These are phyloP conservation scores for Phytophthora sansomeana DNA, from an alignment of 352 stramenopile genomes.

Conservation along the genomic window DNA sequence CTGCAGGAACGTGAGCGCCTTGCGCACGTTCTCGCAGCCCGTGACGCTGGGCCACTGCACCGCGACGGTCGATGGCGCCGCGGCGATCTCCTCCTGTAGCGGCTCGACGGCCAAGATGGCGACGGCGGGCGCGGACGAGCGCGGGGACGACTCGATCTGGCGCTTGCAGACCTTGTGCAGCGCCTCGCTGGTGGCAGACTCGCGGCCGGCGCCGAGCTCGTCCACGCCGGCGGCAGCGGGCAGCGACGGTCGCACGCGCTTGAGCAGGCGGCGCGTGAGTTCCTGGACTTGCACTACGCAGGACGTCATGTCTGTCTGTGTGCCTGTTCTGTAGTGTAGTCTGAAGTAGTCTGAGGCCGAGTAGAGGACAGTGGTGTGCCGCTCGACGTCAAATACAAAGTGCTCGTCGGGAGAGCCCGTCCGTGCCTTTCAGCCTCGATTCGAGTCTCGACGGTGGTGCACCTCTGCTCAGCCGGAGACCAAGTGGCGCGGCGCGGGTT, in stretches of 20 bases:
- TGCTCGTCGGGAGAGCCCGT: slow-evolving; percentile 28
- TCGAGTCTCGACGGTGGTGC: slow-evolving; percentile 15
- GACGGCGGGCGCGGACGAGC: slow-evolving; percentile 26
- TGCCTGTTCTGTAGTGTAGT: slow-evolving; percentile 9
- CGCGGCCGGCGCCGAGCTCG: slow-evolving; percentile 14
- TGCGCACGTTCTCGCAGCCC: slow-evolving; percentile 69
- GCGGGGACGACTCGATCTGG: slow-evolving; percentile 57
- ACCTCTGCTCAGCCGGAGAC: slow-evolving; percentile 32
- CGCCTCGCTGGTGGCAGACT: slow-evolving; percentile 51
- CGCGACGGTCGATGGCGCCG: neutral
- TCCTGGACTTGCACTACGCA: slow-evolving; percentile 57
- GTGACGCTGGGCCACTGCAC: slow-evolving; percentile 54
- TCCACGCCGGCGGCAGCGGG: slow-evolving; percentile 23
- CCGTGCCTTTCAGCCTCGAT: slow-evolving; percentile 27
- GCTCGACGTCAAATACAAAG: slow-evolving; percentile 42
- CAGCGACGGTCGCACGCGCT: slow-evolving; percentile 54
- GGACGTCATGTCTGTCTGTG: slow-evolving; percentile 51
- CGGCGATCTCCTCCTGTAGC: slow-evolving; percentile 22
- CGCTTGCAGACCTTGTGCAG: slow-evolving; percentile 71
- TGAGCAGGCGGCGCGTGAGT: slow-evolving; percentile 45
- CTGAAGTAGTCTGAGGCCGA: too few relatives aligned
- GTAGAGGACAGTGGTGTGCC: slow-evolving; percentile 8
- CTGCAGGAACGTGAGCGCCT: slow-evolving; percentile 69
- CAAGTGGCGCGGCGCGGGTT: slow-evolving; percentile 32
- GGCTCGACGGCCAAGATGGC: slow-evolving; percentile 11